Evolutionary conservation across 345 rosid genomes (phyloP), one percentile per base, ranked within the genome.

Genomic region (Balakata baccata): DNA sequence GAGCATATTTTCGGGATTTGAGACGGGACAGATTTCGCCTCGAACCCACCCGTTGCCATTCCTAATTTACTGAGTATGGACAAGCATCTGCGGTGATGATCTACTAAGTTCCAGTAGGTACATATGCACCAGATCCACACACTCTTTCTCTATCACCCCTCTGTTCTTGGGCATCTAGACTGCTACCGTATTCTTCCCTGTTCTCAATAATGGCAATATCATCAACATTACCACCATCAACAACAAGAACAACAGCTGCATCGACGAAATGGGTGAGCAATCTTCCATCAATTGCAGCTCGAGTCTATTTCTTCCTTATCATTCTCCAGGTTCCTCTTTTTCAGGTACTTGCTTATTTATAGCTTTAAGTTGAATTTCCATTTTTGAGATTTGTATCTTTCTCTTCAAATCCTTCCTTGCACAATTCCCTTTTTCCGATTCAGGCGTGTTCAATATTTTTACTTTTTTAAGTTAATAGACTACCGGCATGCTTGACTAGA

Each of bases 291-390:
- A 70, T 81, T 13, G 89, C 98, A 20, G 81, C 98, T 65, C 84
- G 87, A 64, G 67, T 90, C 51, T 92, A 86, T 84, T 94, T 92
- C 89, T 68, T 92, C 74, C 83, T 92, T 41, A 89, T 94, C 78
- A 67, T 94, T 47, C 86, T 94, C 54, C 98, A 94, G 89, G 82
- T 92, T 86, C 98, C 98, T 76, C 95, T 94, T 76, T 76, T 94
- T 92, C 89, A 88, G 97, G 98, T 92, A 78, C 63, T 47, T 6
- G 4, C 6, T n/a, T 2, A 6, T 5, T 1, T 43, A 6, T 6
- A 43, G 10, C 10, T 43, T 43, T 43, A 43, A 43, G 12, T 34
- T 18, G 39, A 34, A 41, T 10, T 53, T 29, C 66, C 11, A 25
- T 62, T 45, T 3, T 64, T 43, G 29, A 37, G n/a, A 68, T 68